phyloP scores from a whole-genome alignment of 371 early-diverging fungal genomes.

The Mortierella polycephala region DNA sequence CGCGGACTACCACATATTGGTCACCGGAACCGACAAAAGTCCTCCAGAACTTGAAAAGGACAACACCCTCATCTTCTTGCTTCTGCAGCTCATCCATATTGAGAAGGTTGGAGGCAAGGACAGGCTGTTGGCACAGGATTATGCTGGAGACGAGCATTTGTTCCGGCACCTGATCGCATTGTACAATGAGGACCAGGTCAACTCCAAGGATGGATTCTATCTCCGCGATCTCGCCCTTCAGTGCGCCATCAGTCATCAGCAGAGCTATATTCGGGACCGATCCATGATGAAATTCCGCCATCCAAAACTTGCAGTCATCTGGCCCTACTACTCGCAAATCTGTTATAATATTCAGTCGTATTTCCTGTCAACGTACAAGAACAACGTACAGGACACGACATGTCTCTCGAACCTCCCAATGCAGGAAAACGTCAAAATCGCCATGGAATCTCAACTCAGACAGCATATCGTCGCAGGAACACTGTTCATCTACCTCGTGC shows the following conservation, averaged over 20 bases:
- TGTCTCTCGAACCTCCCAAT: slow-evolving; percentile 66
- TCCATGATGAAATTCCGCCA: slow-evolving; percentile 80
- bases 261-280: slow-evolving; percentile 70
- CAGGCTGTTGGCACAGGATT: slow-evolving; percentile 66
- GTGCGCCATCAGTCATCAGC: slow-evolving; percentile 77
- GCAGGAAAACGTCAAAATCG: slow-evolving; percentile 77
- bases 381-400: slow-evolving; percentile 38
- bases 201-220: slow-evolving; percentile 79
- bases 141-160: slow-evolving; percentile 77
- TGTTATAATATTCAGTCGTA: slow-evolving; percentile 67
- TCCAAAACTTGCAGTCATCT: slow-evolving; percentile 72
- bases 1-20: slow-evolving; percentile 69
- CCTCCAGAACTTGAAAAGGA: slow-evolving; percentile 67
- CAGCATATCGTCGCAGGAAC: slow-evolving; percentile 80
- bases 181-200: slow-evolving; percentile 81
- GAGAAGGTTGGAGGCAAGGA: slow-evolving; percentile 69
- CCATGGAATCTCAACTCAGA: slow-evolving; percentile 75
- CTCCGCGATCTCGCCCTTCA: slow-evolving; percentile 82
- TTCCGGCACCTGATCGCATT: slow-evolving; percentile 75
- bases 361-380: slow-evolving; percentile 65
- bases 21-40: slow-evolving; percentile 44
- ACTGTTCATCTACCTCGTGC: slow-evolving; percentile 80
- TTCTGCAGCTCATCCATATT: slow-evolving; percentile 77
- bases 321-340: slow-evolving; percentile 67
- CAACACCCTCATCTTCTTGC: slow-evolving; percentile 79